Evolutionary conservation across 1,284 basidiomycete genomes (phyloP).

Genomic region (Takashimella tepidaria): DNA sequence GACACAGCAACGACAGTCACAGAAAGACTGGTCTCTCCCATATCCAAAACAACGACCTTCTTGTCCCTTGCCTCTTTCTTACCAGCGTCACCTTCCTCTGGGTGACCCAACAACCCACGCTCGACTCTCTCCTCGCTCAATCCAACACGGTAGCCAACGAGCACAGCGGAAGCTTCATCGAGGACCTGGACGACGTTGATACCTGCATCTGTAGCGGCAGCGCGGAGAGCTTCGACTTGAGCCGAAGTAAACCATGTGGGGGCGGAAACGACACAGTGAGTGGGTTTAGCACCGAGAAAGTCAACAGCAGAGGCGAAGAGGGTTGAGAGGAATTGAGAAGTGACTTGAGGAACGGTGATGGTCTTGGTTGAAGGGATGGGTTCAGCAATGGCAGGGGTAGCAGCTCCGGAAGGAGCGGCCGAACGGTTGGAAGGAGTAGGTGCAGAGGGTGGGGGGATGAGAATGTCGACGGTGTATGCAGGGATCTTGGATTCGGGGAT

Average conservation of each 20-base stretch:
- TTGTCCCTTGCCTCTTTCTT: constrained; percentile 52
- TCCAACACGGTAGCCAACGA: constrained; percentile 48
- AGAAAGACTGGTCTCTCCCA: constrained; percentile 55
- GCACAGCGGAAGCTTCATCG: constrained; percentile 75
- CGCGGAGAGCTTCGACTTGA: constrained; percentile 67
- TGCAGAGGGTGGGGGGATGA: constrained; percentile 65
- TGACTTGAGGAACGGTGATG: constrained; percentile 77
- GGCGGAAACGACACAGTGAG: constrained; percentile 78
- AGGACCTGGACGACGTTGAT: constrained; percentile 77
- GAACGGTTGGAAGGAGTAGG: constrained; percentile 52
- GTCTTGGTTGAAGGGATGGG: constrained; percentile 68
- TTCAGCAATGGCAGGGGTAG: constrained; percentile 66
- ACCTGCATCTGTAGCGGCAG: constrained; percentile 73
- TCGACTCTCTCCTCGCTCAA: constrained; percentile 45
- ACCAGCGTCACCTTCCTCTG: constrained; percentile 48
- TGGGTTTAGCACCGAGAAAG: constrained; percentile 74
- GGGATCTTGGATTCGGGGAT: constrained; percentile 71
- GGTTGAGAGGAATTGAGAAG: constrained; percentile 77
- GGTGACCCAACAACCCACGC: constrained; percentile 42
- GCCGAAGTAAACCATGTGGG: constrained; percentile 68
- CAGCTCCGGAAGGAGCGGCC: constrained; percentile 56
- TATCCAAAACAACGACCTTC: constrained; percentile 55
- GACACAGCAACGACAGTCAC: constrained; percentile 53
- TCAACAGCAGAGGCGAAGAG: constrained; percentile 84
- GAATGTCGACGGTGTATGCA: constrained; percentile 78